Evolutionary conservation across 352 stramenopile genomes (phyloP), one percentile per base, ranked within the genome.

Genomic region (Hyphochytrium catenoides): DNA sequence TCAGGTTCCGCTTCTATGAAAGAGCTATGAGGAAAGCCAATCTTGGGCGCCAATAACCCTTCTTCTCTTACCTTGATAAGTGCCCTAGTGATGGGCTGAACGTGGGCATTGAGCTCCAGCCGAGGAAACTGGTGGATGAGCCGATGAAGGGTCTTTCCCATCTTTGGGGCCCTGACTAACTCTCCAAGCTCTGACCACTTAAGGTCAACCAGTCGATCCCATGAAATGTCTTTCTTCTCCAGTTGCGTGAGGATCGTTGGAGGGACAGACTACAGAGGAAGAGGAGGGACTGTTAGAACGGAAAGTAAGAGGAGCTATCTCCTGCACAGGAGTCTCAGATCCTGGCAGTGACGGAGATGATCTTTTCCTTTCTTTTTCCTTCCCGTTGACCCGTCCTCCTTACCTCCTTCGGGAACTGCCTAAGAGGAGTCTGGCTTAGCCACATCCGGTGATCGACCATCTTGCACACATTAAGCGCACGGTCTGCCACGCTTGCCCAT

Each of bases 401-500:
- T n/a, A n/a, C n/a, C n/a, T n/a, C n/a, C 5, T 39, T 48, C 12
- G 67, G 54, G 43, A 99, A 97, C 51, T 99, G 93, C 19, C 91
- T 73, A 31, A 99, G 62, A 25, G 90, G 90, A 3, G 79, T 93
- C 47, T 98, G 91, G 22, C 78, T 94, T 14, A 81, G 59, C 93
- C 93, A 99, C 56, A 97, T 90, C 20, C 86, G 74, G 48, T 94
- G 79, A 37, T 95, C 76, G n/a, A 97, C 84, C 88, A 98, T 98
- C 44, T 98, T 98, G 45, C 88, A 95, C 31, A 98, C 89, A 34
- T 68, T 83, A 18, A 99, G 61, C 43, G 90, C 88, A 20, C 90
- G 71, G 45, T 95, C 86, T 0, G 89, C 71, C 6, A 98, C 56
- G 3, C 71, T 67, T 0, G 90, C 81, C 91, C 91, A 99, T 6